These are phyloP conservation scores for Rubia yunnanensis DNA, from an alignment of 257 asterid genomes.

Conservation along the genomic window DNA sequence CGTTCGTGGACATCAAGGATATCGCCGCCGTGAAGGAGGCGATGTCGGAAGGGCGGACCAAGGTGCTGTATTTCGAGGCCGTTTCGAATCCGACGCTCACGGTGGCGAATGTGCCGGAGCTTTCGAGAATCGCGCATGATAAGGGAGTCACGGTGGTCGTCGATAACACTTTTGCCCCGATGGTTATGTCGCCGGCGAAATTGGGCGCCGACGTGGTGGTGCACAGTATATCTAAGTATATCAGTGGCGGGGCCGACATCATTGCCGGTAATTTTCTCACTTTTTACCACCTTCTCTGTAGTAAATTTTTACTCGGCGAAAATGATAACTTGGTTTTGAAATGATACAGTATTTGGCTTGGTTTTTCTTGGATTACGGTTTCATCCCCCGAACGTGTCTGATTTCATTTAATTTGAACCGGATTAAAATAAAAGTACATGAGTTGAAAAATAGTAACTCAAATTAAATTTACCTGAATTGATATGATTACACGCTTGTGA, in stretches of 20 bases:
- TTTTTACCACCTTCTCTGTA: neutral
- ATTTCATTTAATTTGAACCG: too few relatives aligned
- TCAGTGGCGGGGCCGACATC: slow-evolving; percentile 91
- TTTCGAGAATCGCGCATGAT: slow-evolving; percentile 75
- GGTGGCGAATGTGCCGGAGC: slow-evolving; percentile 86
- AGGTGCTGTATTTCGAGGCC: slow-evolving; percentile 68
- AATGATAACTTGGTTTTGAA: neutral
- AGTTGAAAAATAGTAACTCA: too few relatives aligned
- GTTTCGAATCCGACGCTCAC: slow-evolving; percentile 72
- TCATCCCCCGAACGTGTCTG: too few relatives aligned
- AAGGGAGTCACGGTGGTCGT: slow-evolving; percentile 80
- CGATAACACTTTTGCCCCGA: slow-evolving; percentile 88
- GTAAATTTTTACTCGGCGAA: too few relatives aligned
- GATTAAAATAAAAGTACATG: too few relatives aligned
- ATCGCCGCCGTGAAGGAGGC: slow-evolving; percentile 43
- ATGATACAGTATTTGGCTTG: neutral
- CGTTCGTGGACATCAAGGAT: slow-evolving; percentile 73
- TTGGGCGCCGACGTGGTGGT: slow-evolving; percentile 91
- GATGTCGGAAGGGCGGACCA: slow-evolving; percentile 58
- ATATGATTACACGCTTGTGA: too few relatives aligned
- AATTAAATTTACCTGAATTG: too few relatives aligned
- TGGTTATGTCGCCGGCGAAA: slow-evolving; percentile 90
- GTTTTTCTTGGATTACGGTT: too few relatives aligned
- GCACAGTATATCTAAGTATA: slow-evolving; percentile 83
- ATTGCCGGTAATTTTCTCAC: slow-evolving; percentile 51